Percentiles rank a stretch among this genome's conserved stretches.
Conservation (phyloP, 2,329 filamentous ascomycete genomes). For the Botryotinia narcissicola region DNA sequence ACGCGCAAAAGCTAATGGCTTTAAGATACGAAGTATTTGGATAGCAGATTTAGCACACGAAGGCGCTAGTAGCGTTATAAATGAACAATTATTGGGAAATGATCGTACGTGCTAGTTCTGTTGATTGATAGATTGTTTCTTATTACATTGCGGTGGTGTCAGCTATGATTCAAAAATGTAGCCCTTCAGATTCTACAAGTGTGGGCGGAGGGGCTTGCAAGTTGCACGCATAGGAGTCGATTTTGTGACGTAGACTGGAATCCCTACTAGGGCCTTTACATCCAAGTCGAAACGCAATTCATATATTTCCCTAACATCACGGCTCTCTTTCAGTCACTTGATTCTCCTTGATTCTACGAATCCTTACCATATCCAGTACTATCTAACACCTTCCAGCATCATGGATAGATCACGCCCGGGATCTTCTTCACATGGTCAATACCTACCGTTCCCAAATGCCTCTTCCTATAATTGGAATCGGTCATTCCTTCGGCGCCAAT, state of each 20-base stretch:
- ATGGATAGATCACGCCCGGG: slow-evolving; percentile 82
- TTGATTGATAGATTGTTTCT: not conserved
- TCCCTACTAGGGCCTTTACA: not conserved
- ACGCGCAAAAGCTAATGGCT: slow-evolving; percentile 53
- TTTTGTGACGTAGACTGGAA: not conserved
- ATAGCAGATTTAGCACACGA: slow-evolving; percentile 80
- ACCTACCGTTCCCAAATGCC: slow-evolving; percentile 76
- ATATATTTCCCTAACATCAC: not conserved
- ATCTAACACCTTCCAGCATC: slow-evolving; percentile 51
- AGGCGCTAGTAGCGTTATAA: slow-evolving; percentile 72
- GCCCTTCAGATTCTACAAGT: not conserved
- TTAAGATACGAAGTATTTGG: slow-evolving; percentile 78
- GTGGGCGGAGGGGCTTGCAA: not conserved
- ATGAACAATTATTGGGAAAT: slow-evolving; percentile 72
- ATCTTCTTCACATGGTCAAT: slow-evolving; percentile 81
- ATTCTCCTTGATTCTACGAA: not conserved
- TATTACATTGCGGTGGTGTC: not conserved
- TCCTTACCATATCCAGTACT: not conserved
- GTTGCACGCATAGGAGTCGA: not conserved
- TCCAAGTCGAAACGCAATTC: not conserved
- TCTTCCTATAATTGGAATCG: slow-evolving; percentile 74
- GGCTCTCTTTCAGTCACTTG: not conserved
- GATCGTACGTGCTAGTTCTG: slow-evolving; percentile 61
- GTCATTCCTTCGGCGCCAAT: slow-evolving; percentile 84
- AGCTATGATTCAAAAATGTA: not conserved